Conservation (phyloP, 352 stramenopile species). For the Lagenidium giganteum region DNA sequence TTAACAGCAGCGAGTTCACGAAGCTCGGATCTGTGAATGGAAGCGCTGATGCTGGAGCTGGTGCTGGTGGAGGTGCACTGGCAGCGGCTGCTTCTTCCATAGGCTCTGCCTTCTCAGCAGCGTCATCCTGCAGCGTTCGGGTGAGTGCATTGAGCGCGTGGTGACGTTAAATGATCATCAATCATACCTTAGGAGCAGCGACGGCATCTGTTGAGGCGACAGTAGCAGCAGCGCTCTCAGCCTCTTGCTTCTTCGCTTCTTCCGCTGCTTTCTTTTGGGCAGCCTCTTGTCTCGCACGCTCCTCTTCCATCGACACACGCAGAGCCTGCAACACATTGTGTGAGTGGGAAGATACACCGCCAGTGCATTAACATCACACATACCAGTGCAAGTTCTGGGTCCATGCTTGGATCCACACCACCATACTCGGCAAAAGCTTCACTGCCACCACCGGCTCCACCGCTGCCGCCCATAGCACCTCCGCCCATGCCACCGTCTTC, state of each 20-base stretch:
- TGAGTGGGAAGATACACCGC: constrained; percentile 6
- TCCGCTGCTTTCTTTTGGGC: constrained; percentile 88
- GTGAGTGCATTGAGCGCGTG: no score
- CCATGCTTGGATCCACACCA: constrained; percentile 97
- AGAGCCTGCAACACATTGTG: constrained; percentile 51
- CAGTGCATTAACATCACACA: constrained; percentile 1
- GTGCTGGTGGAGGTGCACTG: constrained; percentile 46
- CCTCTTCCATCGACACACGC: constrained; percentile 98
- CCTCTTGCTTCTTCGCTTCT: constrained; percentile 35
- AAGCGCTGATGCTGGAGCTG: constrained; percentile 70
- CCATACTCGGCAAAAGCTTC: constrained; percentile 92
- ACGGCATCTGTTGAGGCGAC: constrained; percentile 12
- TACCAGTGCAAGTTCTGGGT: constrained; percentile 98
- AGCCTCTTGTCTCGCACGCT: constrained; percentile 93
- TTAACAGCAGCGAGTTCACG: constrained; percentile 86
- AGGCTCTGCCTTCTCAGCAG: constrained; percentile 21
- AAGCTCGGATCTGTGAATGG: constrained; percentile 90
- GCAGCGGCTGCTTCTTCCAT: constrained; percentile 15
- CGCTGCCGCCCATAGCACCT: constrained; percentile 23
- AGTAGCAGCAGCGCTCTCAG: constrained; percentile 15
- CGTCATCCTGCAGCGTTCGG: constrained; percentile 1
- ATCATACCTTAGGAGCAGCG: constrained; percentile 12
- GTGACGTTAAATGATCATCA: no score
- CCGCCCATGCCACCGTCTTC: constrained; percentile 67
- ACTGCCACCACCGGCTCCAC: constrained; percentile 25